Conservation (phyloP, 352 stramenopile genomes). For the Globisporangium parvum region DNA sequence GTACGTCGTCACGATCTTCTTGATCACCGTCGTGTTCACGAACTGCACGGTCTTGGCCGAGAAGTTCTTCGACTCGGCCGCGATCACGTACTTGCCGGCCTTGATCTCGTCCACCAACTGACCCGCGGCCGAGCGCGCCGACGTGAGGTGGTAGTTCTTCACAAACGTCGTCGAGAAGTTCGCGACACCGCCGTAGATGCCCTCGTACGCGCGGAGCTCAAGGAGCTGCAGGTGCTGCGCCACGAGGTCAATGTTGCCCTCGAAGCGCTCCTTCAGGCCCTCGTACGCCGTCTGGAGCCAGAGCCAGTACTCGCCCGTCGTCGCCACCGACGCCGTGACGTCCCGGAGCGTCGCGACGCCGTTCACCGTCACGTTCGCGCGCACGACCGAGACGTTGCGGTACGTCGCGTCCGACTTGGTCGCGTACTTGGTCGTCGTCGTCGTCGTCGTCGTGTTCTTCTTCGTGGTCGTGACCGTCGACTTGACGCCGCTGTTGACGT, state of each 20-base stretch:
- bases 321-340: conserved; percentile 30
- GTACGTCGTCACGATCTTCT: conserved; percentile 22
- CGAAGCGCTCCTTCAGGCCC: conserved; percentile 43
- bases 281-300: conserved; percentile 59
- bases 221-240: conserved; percentile 54
- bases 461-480: conserved; percentile 6
- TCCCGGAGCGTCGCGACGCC: conserved; percentile 28
- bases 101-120: conserved; percentile 45
- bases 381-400: conserved; percentile 28
- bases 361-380: conserved; percentile 39
- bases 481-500: conserved; percentile 17
- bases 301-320: conserved; percentile 52
- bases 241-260: conserved; percentile 55
- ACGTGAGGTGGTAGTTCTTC: conserved; percentile 46
- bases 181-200: conserved; percentile 32
- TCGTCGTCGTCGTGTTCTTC: conserved; percentile 19
- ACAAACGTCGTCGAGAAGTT: conserved; percentile 49
- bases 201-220: conserved; percentile 55
- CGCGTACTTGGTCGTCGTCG: conserved; percentile 15
- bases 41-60: conserved; percentile 27
- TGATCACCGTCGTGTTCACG: conserved; percentile 34
- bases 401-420: conserved; percentile 25
- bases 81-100: conserved; percentile 37
- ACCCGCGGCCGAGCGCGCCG: conserved; percentile 34
- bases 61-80: conserved; percentile 35